A percentile compares a stretch with the other conserved stretches of the same genome.
Conservation (phyloP, 306 rosid species). For the Fagus crenata region DNA sequence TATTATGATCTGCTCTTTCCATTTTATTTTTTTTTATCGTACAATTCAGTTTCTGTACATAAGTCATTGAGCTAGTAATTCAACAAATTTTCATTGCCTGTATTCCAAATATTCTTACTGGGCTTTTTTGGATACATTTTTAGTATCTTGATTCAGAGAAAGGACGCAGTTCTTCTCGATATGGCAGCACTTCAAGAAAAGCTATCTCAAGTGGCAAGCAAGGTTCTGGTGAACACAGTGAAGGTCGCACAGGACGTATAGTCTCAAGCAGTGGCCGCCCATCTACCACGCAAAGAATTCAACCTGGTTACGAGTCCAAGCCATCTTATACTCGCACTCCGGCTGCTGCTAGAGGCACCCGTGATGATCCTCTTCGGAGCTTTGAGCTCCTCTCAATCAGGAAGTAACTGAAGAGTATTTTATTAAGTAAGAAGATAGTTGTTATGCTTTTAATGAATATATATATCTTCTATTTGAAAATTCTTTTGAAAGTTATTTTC, state of each 20-base stretch:
- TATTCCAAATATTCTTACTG: slow-evolving; percentile 9
- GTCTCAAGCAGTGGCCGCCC: slow-evolving; percentile 52
- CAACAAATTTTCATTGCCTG: background rate
- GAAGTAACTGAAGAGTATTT: slow-evolving; percentile 42
- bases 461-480: slow-evolving; percentile 24
- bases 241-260: slow-evolving; percentile 57
- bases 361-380: slow-evolving; percentile 82
- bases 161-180: slow-evolving; percentile 65
- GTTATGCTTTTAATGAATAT: slow-evolving; percentile 26
- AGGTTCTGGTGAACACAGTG: slow-evolving; percentile 69
- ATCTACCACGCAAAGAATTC: slow-evolving; percentile 56
- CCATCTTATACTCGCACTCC: slow-evolving; percentile 48
- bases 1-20: background rate
- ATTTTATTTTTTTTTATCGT: background rate
- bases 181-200: slow-evolving; percentile 88
- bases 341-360: slow-evolving; percentile 49
- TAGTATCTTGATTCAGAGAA: slow-evolving; percentile 72
- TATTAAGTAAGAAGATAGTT: background rate
- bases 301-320: slow-evolving; percentile 51
- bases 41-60: background rate
- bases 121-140: slow-evolving; percentile 26
- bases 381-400: slow-evolving; percentile 84
- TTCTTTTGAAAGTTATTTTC: slow-evolving; percentile 29
- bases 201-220: slow-evolving; percentile 62
- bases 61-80: background rate